Base-by-base conservation (phyloP, 2,329 filamentous ascomycete species). In the Aspergillus ochraceus region DNA sequence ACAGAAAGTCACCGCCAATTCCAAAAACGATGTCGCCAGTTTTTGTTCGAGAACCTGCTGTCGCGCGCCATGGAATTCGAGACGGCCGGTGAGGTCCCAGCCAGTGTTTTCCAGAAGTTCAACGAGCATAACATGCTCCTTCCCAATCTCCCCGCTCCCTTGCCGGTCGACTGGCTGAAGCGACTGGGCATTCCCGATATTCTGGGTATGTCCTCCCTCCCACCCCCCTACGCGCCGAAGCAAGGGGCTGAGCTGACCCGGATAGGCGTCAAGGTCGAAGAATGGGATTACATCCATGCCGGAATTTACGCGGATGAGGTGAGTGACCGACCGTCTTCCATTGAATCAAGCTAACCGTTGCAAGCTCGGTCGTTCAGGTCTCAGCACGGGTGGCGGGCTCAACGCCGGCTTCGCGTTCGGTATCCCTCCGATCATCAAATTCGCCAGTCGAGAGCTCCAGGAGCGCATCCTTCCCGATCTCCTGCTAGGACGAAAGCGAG, bases 341-440 rank as follows among this genome's bases (percentile, higher is more conserved):
- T 6, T 2, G 3, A 6, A 14, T 46, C 12, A 4, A 8, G 17
- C 46, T 59, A 12, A 55, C 24, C 39, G 52, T 14, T 52, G 30
- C 61, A 61, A 85, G 83, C 86, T 92, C 83, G 78, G 82, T 17
- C 83, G 88, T 14, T 83, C 81, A 1, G 90, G 90, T 11, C 78
- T 91, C 11, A 76, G 80, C 1, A 89, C 90, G 0, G 89, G 89
- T 0, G 69, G 80, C 0, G 85, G 81, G 4, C 86, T 92, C 26
- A 91, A 87, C 1, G 88, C 87, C 0, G 90, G 90, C 2, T 86
- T 91, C 66, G 86, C 88, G 1, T 92, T 90, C 70, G 90, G 88
- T 6, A 83, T 91, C 1, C 88, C 90, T 0, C 88, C 89, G 0
- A 82, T 92, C 51, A 71, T 90, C 68, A 90, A 90, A 69, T 92